A percentile compares a stretch with the other conserved stretches of the same genome.
Evolutionary conservation across 306 rosid species (phyloP).

Genomic region (Datisca glomerata): DNA sequence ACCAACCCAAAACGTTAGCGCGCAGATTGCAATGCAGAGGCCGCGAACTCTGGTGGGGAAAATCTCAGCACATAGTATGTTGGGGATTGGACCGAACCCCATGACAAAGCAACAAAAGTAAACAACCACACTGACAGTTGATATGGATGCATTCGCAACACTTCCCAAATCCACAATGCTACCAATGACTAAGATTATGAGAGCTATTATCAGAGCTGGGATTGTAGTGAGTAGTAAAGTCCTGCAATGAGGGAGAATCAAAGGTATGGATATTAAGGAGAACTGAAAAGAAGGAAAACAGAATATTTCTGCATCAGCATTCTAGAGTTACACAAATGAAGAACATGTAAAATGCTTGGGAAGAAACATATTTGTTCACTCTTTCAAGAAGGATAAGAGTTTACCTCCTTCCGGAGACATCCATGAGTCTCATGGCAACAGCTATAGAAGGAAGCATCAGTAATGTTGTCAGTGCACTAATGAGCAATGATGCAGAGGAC

Average conservation of each 20-base stretch:
- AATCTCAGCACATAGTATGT: constrained; percentile 33
- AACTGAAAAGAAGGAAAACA: no score
- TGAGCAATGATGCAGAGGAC: constrained; percentile 26
- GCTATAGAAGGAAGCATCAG: constrained; percentile 32
- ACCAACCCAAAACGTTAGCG: constrained; percentile 29
- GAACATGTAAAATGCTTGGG: background rate
- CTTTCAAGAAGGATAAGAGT: no score
- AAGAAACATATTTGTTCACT: no score
- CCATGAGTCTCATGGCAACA: constrained; percentile 33
- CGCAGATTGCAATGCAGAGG: constrained; percentile 32
- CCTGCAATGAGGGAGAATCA: constrained; percentile 14
- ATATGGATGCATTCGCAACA: constrained; percentile 19
- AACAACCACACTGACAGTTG: constrained; percentile 25
- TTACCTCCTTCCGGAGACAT: constrained; percentile 26
- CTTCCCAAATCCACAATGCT: constrained; percentile 20
- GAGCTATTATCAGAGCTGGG: constrained; percentile 20
- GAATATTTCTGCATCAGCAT: no score
- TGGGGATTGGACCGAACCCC: constrained; percentile 34
- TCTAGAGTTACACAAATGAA: background rate
- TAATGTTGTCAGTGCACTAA: constrained; percentile 29
- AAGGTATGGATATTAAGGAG: constrained; percentile 3
- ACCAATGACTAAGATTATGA: constrained; percentile 21
- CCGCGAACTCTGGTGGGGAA: constrained; percentile 34
- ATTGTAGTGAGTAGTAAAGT: constrained; percentile 20
- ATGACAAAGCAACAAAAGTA: constrained; percentile 34